Percentiles rank a stretch among this genome's conserved stretches.
These are phyloP conservation scores for Metarhizium rileyi DNA, from an alignment of 2,329 filamentous ascomycete genomes.

Conservation along the genomic window DNA sequence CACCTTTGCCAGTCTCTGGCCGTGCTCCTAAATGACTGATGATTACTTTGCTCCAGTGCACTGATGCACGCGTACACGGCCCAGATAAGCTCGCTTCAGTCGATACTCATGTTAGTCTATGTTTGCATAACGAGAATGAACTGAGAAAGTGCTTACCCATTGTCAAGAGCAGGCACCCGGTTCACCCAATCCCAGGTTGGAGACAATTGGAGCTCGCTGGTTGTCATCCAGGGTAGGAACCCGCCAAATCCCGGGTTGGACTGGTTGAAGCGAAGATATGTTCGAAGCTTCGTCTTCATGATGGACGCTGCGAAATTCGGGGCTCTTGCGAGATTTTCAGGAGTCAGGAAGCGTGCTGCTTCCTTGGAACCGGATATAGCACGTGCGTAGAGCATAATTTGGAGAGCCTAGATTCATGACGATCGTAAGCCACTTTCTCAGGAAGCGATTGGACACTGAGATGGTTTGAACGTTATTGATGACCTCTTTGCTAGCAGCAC, in stretches of 20 bases:
- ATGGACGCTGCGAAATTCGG: slow-evolving; percentile 24
- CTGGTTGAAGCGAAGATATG: slow-evolving; percentile 30
- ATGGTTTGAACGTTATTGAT: not conserved
- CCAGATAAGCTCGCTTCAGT: slow-evolving; percentile 29
- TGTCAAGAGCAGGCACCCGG: slow-evolving; percentile 29
- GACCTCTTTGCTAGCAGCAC: slow-evolving; percentile 28
- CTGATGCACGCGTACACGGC: slow-evolving; percentile 31
- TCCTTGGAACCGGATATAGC: slow-evolving; percentile 26
- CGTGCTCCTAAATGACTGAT: slow-evolving; percentile 16
- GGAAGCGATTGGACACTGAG: not conserved
- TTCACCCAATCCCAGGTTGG: slow-evolving; percentile 28
- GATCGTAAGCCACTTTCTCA: not conserved
- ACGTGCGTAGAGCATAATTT: slow-evolving; percentile 33
- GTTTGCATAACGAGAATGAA: too few relatives aligned
- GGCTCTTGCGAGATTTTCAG: slow-evolving; percentile 20
- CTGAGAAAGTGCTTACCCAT: slow-evolving; percentile 19
- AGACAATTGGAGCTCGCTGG: slow-evolving; percentile 18
- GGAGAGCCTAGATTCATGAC: slow-evolving; percentile 21
- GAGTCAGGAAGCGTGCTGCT: slow-evolving; percentile 29
- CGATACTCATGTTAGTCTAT: not conserved
- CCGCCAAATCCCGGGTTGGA: slow-evolving; percentile 32
- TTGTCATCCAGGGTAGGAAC: slow-evolving; percentile 29
- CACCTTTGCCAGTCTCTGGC: slow-evolving; percentile 27
- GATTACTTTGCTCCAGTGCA: slow-evolving; percentile 21
- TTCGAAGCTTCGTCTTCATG: slow-evolving; percentile 27